Percentiles rank a stretch among this genome's conserved stretches.
Conservation (phyloP, 192 early-diverging fungal species). For the Thoreauomyces humboldtii region DNA sequence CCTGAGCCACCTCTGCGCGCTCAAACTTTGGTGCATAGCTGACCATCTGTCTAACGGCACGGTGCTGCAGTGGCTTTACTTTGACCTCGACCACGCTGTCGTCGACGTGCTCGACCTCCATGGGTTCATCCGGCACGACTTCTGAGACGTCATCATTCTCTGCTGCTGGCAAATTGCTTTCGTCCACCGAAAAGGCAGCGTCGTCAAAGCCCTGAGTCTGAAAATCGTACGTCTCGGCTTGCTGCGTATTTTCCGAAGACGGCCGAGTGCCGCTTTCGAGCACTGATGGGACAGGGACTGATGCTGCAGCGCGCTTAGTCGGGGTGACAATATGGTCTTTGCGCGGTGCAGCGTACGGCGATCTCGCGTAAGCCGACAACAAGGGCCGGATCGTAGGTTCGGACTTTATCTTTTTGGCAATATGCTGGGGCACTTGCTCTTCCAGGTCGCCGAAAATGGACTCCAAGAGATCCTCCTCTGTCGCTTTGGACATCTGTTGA, state of each 20-base stretch:
- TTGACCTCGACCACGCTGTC: constrained; percentile 12
- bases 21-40: constrained; percentile 36
- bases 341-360: too few relatives aligned
- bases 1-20: constrained; percentile 17
- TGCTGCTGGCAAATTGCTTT: too few relatives aligned
- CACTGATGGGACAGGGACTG: too few relatives aligned
- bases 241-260: too few relatives aligned
- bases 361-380: too few relatives aligned
- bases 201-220: constrained; percentile 13
- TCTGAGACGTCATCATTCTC: too few relatives aligned
- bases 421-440: constrained; percentile 12
- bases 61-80: constrained; percentile 19
- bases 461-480: constrained; percentile 33
- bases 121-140: too few relatives aligned
- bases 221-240: neutral
- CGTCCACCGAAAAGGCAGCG: too few relatives aligned
- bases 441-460: constrained; percentile 43
- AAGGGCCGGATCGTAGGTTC: neutral
- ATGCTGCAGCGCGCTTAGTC: too few relatives aligned
- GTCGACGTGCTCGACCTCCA: too few relatives aligned
- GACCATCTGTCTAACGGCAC: neutral
- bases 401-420: constrained; percentile 6
- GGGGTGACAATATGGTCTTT: too few relatives aligned
- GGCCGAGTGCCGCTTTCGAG: too few relatives aligned
- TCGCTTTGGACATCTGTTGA: constrained; percentile 21